These are phyloP conservation scores for Mucor piriformis DNA, from an alignment of 371 early-diverging fungal species.

Conservation along the genomic window DNA sequence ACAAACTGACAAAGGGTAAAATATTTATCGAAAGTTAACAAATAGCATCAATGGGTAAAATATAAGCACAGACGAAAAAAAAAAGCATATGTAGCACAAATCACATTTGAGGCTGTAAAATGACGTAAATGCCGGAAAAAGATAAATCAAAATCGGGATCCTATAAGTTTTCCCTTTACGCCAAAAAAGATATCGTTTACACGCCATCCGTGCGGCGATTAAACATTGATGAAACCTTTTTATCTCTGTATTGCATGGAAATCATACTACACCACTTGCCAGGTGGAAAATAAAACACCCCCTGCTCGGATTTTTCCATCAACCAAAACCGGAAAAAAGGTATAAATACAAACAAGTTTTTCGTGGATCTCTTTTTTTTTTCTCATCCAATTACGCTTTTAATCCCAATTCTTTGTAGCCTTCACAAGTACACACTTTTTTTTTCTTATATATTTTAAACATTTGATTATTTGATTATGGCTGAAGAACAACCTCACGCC, in stretches of 20 bases:
- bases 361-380: neutral
- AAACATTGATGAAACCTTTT: neutral
- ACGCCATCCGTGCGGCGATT: neutral
- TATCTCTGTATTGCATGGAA: neutral
- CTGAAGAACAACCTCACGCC: slow-evolving; percentile 26
- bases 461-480: slow-evolving; percentile 9
- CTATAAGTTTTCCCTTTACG: too few species aligned
- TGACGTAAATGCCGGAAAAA: too few species aligned
- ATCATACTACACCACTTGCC: neutral
- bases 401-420: neutral
- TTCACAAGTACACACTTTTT: neutral
- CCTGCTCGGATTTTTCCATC: slow-evolving; percentile 8
- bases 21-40: too few species aligned
- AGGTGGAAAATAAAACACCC: slow-evolving; percentile 4
- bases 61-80: too few species aligned
- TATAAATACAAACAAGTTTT: neutral
- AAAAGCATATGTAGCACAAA: too few species aligned
- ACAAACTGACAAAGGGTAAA: too few species aligned
- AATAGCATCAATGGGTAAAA: too few species aligned
- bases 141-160: too few species aligned
- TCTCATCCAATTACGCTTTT: neutral
- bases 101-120: too few species aligned
- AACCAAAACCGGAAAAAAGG: neutral
- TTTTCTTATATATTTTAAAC: neutral
- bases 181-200: neutral